A percentile compares a stretch with the other conserved stretches of the same genome.
Conservation (phyloP, 352 stramenopile species). For the Phytopythium cucurbitacearum region DNA sequence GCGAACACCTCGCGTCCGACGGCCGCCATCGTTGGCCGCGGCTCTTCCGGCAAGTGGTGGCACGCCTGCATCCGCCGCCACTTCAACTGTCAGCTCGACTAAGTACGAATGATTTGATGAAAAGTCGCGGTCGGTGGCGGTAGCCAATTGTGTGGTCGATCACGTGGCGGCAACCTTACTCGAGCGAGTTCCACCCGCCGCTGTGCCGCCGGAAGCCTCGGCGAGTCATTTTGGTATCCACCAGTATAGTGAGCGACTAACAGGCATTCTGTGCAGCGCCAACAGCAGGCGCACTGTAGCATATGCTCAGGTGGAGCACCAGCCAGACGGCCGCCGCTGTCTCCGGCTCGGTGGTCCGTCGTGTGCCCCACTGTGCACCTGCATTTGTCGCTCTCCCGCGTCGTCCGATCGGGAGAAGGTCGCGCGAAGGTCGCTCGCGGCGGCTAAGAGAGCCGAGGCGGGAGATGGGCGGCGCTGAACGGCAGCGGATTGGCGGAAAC, state of each 20-base stretch:
- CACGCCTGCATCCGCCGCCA: not conserved
- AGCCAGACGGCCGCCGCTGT: too few species aligned
- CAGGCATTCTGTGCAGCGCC: too few species aligned
- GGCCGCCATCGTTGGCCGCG: not conserved
- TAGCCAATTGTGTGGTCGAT: too few species aligned
- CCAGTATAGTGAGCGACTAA: too few species aligned
- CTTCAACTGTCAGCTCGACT: not conserved
- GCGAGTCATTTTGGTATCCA: too few species aligned
- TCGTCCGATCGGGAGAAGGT: slow-evolving; percentile 1
- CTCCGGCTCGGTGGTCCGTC: too few species aligned
- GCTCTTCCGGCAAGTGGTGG: not conserved
- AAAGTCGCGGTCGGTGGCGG: too few species aligned
- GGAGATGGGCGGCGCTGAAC: slow-evolving; percentile 2
- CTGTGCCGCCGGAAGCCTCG: too few species aligned
- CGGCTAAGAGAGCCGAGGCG: not conserved
- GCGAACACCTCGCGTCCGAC: slow-evolving; percentile 38
- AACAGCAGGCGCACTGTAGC: not conserved
- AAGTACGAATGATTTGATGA: not conserved
- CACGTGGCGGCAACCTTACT: too few species aligned
- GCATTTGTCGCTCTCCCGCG: not conserved
- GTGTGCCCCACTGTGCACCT: too few species aligned
- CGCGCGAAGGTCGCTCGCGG: slow-evolving; percentile 1
- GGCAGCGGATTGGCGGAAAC: not conserved
- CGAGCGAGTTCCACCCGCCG: too few species aligned
- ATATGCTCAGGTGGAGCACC: too few species aligned